Evolutionary conservation across 192 early-diverging fungal species (phyloP), one percentile per base, ranked within the genome.

Genomic region (Pilaira anomala): DNA sequence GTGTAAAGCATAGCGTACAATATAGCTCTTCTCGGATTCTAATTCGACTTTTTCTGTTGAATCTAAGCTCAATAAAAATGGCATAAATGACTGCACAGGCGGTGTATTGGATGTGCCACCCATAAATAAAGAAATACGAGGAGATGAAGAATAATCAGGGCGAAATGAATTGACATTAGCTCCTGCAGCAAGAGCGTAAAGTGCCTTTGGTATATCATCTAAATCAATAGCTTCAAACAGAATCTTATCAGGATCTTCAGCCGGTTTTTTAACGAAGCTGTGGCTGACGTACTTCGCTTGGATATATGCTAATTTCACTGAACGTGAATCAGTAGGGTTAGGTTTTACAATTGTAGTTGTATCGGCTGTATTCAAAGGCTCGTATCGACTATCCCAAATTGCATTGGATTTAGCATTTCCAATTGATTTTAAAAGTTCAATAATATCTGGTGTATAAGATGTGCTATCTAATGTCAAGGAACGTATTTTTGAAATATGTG

Each of bases 401-500:
- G 67, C 39, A 72, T 89, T 90, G 1, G 79, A 84, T 19, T 67
- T 54, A 2, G 76, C 80, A 67, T 90, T 90, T 3, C 88, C 85
- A n/a, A 87, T 76, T 7, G 80, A 65, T 24, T 63, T 71, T 50
- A 89, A 74, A 26, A 88, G 74, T 30, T 78, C 78, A 44, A 85
- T 62, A 8, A 88, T 74, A 41, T 90, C 87, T 42, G 78, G 83
- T 2, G 86, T 85, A 76, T 86, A 90, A 7, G 80, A 80, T 16
- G 74, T 75, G 12, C 73, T 86, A 48, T 90, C 88, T 24, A 90
- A 68, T 2, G 86, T 89, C 25, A 89, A 69, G 0, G 88, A 88
- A 11, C 87, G 81, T 41, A 88, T 79, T 68, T 90, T 89, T n/a
- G 87, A 84, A 19, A 90, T 83, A 58, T 90, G 87, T 14, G 86